Evolutionary conservation across 768 basidiomycete species (phyloP).

Genomic region (Hydnum rufescens): DNA sequence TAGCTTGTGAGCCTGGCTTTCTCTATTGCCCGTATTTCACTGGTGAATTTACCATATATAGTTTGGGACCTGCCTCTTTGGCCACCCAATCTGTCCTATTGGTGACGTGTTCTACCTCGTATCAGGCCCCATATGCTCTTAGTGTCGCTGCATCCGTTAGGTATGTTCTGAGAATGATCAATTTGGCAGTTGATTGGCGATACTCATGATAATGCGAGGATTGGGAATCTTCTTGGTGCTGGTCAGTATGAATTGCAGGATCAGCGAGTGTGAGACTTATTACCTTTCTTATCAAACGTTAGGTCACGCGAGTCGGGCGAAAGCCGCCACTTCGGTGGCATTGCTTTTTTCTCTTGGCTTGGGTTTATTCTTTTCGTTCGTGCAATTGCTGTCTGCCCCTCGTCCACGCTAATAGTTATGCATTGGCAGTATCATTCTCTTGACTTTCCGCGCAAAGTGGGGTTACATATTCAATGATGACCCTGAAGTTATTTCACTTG

Average conservation of each 20-base stretch:
- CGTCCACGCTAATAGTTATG: conserved; percentile 5
- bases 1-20: conserved; percentile 24
- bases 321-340: conserved; percentile 40
- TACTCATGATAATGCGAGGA: conserved; percentile 22
- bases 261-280: not conserved
- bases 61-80: conserved; percentile 58
- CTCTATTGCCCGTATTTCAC: conserved; percentile 1
- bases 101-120: conserved; percentile 53
- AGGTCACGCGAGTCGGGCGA: conserved; percentile 50
- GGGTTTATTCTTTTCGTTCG: conserved; percentile 46
- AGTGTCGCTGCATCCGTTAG: conserved; percentile 27
- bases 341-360: conserved; percentile 45
- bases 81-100: conserved; percentile 80
- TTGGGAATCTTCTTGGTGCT: conserved; percentile 80
- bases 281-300: not conserved
- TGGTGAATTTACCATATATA: conserved; percentile 15
- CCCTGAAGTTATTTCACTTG: conserved; percentile 33
- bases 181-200: not conserved
- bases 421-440: conserved; percentile 28
- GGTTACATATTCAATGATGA: conserved; percentile 57
- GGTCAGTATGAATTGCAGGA: not conserved
- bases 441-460: conserved; percentile 45
- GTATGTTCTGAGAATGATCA: not conserved
- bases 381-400: not conserved
- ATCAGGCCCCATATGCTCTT: conserved; percentile 68